Conservation (phyloP, 2,329 filamentous ascomycete species). For the Fusarium sp. region DNA sequence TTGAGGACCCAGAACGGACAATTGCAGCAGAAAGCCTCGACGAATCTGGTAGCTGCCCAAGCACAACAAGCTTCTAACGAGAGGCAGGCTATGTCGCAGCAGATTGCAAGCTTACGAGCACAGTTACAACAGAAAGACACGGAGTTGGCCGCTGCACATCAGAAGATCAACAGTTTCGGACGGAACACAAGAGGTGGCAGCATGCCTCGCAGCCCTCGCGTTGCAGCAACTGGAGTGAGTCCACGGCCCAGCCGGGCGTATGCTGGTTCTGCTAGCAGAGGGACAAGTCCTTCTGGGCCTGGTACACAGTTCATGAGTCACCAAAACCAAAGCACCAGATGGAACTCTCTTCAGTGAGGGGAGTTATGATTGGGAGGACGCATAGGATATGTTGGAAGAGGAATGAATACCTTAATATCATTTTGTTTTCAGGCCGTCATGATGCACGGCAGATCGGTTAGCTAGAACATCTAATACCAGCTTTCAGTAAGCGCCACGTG, state of each 20-base stretch:
- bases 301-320: slow-evolving; percentile 56
- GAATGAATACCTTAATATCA: slow-evolving; percentile 14
- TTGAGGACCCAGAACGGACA: slow-evolving; percentile 57
- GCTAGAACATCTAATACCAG: slow-evolving; percentile 1
- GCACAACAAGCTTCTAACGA: slow-evolving; percentile 56
- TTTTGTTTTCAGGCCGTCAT: slow-evolving; percentile 12
- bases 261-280: slow-evolving; percentile 58
- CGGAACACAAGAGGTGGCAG: slow-evolving; percentile 67
- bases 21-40: slow-evolving; percentile 56
- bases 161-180: slow-evolving; percentile 60
- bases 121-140: slow-evolving; percentile 62
- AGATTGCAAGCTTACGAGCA: slow-evolving; percentile 55
- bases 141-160: slow-evolving; percentile 58
- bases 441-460: slow-evolving; percentile 12
- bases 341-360: slow-evolving; percentile 58
- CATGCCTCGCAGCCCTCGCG: slow-evolving; percentile 67
- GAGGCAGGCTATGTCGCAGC: slow-evolving; percentile 49
- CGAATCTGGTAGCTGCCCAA: slow-evolving; percentile 61
- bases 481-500: background rate
- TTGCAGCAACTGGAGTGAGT: slow-evolving; percentile 61
- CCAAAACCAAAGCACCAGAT: slow-evolving; percentile 55
- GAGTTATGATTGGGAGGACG: background rate
- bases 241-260: slow-evolving; percentile 54
- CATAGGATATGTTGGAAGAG: background rate
- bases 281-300: slow-evolving; percentile 59